Evolutionary conservation across 2,329 filamentous ascomycete genomes (phyloP).

Genomic region (Diatrype stigma): DNA sequence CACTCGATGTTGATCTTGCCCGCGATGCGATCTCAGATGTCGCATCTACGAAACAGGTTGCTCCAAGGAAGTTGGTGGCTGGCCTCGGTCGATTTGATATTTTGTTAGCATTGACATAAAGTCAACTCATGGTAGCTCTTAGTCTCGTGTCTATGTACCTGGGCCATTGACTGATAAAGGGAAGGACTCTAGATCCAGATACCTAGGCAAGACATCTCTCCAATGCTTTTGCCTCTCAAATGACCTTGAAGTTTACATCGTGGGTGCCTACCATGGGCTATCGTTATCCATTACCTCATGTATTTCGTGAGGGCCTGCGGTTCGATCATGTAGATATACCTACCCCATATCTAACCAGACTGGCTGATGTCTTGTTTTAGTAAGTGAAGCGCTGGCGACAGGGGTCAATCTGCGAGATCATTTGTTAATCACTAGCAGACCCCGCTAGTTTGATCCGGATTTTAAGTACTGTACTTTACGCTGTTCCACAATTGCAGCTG

Average conservation of each 20-base stretch:
- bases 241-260: neutral
- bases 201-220: neutral
- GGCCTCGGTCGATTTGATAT: slow-evolving; percentile 3
- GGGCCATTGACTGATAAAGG: no score
- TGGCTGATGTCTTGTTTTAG: neutral
- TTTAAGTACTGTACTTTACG: neutral
- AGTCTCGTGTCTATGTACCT: no score
- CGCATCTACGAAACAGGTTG: neutral
- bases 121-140: no score
- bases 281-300: neutral
- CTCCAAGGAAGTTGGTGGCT: slow-evolving; percentile 2
- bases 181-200: no score
- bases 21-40: neutral
- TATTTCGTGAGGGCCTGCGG: neutral
- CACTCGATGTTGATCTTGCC: neutral
- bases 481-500: no score
- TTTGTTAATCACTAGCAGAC: neutral
- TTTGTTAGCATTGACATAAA: slow-evolving; percentile 4
- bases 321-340: neutral
- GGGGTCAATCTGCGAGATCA: neutral
- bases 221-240: neutral
- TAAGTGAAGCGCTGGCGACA: neutral
- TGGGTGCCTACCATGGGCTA: no score
- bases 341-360: neutral
- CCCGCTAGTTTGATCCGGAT: neutral